phyloP scores from a whole-genome alignment of 129 eudicot genomes.

The Pseudognaphalium luteoalbum region DNA sequence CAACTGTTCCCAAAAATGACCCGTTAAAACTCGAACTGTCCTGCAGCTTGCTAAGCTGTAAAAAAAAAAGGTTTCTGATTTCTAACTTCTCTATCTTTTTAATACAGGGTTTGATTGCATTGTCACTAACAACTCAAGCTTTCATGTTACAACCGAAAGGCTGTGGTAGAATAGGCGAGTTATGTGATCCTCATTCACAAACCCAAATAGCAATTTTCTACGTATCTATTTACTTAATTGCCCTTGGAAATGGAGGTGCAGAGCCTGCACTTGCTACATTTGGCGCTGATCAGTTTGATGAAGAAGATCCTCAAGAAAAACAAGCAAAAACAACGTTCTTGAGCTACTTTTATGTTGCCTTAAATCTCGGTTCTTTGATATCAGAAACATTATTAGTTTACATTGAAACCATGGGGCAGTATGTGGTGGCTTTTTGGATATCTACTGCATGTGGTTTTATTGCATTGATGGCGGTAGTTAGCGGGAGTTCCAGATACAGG shows the following conservation, averaged over 20 bases:
- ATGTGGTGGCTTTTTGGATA: conserved; percentile 66
- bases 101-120: conserved; percentile 60
- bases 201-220: conserved; percentile 45
- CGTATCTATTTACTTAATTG: conserved; percentile 58
- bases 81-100: not conserved
- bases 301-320: conserved; percentile 55
- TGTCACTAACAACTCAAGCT: conserved; percentile 60
- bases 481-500: conserved; percentile 53
- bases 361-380: conserved; percentile 63
- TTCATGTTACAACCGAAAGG: conserved; percentile 68
- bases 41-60: not conserved
- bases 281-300: conserved; percentile 74
- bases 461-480: conserved; percentile 45
- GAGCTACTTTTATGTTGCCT: conserved; percentile 61
- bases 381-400: conserved; percentile 65
- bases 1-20: not conserved
- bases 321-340: conserved; percentile 51
- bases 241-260: conserved; percentile 62
- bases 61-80: not conserved
- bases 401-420: conserved; percentile 57
- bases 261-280: conserved; percentile 70
- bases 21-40: no score
- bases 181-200: conserved; percentile 52
- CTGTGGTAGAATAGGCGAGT: conserved; percentile 61
- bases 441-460: conserved; percentile 50